Conservation (phyloP, 2,329 filamentous ascomycete genomes). For the Aureobasidium sp. region DNA sequence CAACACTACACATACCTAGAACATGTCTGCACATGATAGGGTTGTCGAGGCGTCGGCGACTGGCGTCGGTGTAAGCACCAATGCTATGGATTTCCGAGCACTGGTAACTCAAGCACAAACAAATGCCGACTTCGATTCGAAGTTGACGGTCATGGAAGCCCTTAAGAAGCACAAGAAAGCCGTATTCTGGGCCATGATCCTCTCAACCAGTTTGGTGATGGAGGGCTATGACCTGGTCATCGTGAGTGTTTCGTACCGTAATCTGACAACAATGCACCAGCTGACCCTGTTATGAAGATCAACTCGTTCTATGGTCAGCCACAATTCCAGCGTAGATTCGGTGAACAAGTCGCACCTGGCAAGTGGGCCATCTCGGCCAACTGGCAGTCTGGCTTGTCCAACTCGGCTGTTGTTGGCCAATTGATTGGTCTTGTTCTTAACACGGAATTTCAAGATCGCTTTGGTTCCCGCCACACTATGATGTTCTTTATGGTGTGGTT, state of each 20-base stretch:
- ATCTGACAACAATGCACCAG: slow-evolving; percentile 49
- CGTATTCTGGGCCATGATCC: slow-evolving; percentile 63
- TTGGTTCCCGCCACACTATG: slow-evolving; percentile 11
- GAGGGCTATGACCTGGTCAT: slow-evolving; percentile 28
- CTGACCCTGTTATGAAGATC: slow-evolving; percentile 70
- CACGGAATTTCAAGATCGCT: neutral
- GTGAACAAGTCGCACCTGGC: slow-evolving; percentile 40
- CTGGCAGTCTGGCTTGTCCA: slow-evolving; percentile 42
- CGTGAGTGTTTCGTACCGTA: neutral
- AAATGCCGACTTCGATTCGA: neutral
- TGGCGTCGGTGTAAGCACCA: neutral
- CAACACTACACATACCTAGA: neutral
- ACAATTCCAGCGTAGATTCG: slow-evolving; percentile 60
- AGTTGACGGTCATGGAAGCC: slow-evolving; percentile 9
- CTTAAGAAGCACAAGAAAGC: slow-evolving; percentile 50
- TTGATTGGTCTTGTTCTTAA: slow-evolving; percentile 11
- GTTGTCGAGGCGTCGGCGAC: neutral
- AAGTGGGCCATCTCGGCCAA: slow-evolving; percentile 36
- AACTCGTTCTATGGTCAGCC: slow-evolving; percentile 60
- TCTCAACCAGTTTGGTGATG: slow-evolving; percentile 68
- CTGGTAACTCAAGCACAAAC: slow-evolving; percentile 1
- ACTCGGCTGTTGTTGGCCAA: neutral
- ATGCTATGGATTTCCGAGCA: neutral
- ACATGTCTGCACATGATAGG: neutral
- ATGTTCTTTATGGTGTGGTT: slow-evolving; percentile 8